Base-by-base conservation (phyloP, 1,284 basidiomycete genomes). In the Cryptococcus floricola region DNA sequence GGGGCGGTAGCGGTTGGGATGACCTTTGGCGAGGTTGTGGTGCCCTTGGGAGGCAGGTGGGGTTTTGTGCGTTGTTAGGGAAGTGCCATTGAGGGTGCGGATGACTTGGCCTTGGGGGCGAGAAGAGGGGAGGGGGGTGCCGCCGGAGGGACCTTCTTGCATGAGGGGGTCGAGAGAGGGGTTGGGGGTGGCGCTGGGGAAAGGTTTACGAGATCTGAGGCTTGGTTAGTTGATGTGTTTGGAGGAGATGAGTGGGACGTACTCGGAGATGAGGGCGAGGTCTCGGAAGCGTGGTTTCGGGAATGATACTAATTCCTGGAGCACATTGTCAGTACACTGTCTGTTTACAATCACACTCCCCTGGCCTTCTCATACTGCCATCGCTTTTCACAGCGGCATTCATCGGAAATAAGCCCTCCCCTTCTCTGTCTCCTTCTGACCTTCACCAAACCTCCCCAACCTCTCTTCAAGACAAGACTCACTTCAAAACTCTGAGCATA, bases 401-500 rank as follows among this genome's bases (percentile, higher is more conserved):
- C 2, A n/a, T 23, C 41, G 19, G 19, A 0, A 23, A n/a, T n/a
- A 16, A n/a, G 31, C 7, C 10, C 31, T 34, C 7, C 31, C 31
- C 7, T 2, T 1, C 10, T 7, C 18, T 25, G 7, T 2, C 42
- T 12, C 39, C 8, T n/a, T 16, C 16, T 4, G 14, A 19, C 9
- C 14, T n/a, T 25, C 18, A 12, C 42, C 42, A 44, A 19, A 10
- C 42, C 10, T 25, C 18, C 14, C 42, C 42, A 34, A 10, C 6
- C 31, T 34, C 31, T 34, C 34, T 31, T 16, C 19, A 19, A 39
- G 23, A 4, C 39, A 31, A 12, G 48, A 79, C 84, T 59, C 53
- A 93, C 93, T 82, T 98, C 90, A 70, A 98, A 98, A 16, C 91
- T 94, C 80, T 98, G 92, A 0, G 94, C 95, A 73, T 98, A 98